Conservation (phyloP, 352 stramenopile genomes). For the Phytophthora crassamura region DNA sequence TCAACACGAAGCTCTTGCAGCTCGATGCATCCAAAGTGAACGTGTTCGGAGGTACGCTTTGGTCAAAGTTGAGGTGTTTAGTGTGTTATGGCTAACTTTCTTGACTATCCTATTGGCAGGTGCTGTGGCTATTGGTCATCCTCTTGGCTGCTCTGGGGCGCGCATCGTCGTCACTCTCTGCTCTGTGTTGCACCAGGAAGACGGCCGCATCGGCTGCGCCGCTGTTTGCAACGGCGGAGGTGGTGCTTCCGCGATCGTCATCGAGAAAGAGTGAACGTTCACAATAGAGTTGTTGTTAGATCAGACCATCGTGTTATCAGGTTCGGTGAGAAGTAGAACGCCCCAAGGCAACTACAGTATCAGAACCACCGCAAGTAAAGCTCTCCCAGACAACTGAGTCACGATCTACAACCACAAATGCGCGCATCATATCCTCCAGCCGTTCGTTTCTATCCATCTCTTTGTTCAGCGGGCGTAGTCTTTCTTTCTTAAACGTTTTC, state of each 20-base stretch:
- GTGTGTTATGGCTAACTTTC: neutral
- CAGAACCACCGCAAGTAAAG: no score
- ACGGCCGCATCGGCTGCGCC: slow-evolving; percentile 90
- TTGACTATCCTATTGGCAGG: slow-evolving; percentile 21
- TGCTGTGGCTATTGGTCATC: slow-evolving; percentile 68
- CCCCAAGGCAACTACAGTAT: no score
- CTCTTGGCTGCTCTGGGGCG: slow-evolving; percentile 74
- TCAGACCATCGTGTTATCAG: no score
- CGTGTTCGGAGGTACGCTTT: slow-evolving; percentile 90
- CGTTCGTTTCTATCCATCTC: slow-evolving; percentile 21
- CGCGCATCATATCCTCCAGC: slow-evolving; percentile 11
- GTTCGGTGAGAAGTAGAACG: no score
- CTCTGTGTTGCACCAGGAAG: slow-evolving; percentile 92
- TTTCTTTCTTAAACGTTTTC: slow-evolving; percentile 20
- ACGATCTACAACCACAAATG: slow-evolving; percentile 15
- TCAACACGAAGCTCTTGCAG: slow-evolving; percentile 92
- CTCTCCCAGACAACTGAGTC: no score
- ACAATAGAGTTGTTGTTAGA: neutral
- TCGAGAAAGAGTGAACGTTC: slow-evolving; percentile 73
- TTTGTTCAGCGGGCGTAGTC: slow-evolving; percentile 19
- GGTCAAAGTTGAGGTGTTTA: neutral
- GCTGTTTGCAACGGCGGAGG: slow-evolving; percentile 98
- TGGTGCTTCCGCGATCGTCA: slow-evolving; percentile 94
- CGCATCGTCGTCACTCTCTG: slow-evolving; percentile 94
- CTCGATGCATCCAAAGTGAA: slow-evolving; percentile 93